Evolutionary conservation across 2,329 filamentous ascomycete genomes (phyloP).

Genomic region (Teratosphaeria viscida): DNA sequence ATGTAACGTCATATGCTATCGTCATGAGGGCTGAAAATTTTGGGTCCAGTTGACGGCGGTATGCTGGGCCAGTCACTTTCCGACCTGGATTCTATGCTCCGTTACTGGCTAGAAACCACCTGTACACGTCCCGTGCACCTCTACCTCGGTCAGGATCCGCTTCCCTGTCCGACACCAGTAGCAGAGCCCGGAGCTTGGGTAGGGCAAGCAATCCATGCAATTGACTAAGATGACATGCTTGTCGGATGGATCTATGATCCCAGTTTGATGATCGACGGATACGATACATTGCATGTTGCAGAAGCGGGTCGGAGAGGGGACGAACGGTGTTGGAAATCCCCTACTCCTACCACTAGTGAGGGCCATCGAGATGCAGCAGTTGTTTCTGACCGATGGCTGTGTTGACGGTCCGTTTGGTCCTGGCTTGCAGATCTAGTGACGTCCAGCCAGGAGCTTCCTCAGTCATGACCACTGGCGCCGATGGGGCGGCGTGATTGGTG

Average conservation of each 20-base stretch:
- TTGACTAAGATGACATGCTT: not conserved
- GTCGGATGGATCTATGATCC: not conserved
- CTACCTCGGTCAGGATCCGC: not conserved
- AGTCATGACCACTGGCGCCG: not conserved
- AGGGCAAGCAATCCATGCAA: not conserved
- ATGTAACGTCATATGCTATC: no score
- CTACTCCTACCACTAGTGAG: not conserved
- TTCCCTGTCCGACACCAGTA: not conserved
- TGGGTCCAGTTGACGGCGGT: no score
- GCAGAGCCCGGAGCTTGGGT: not conserved
- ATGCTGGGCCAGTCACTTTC: no score
- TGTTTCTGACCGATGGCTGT: not conserved
- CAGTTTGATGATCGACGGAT: not conserved
- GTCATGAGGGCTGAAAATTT: no score
- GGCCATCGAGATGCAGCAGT: not conserved
- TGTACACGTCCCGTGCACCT: no score
- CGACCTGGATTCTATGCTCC: no score
- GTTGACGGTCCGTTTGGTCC: not conserved
- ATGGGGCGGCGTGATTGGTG: not conserved
- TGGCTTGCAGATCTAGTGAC: not conserved
- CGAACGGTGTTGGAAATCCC: no score
- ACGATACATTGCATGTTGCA: not conserved
- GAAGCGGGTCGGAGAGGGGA: not conserved
- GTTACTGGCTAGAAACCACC: no score
- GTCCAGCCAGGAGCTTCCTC: not conserved